Evolutionary conservation across 1,284 basidiomycete species (phyloP).

Genomic region (Somion occarium): DNA sequence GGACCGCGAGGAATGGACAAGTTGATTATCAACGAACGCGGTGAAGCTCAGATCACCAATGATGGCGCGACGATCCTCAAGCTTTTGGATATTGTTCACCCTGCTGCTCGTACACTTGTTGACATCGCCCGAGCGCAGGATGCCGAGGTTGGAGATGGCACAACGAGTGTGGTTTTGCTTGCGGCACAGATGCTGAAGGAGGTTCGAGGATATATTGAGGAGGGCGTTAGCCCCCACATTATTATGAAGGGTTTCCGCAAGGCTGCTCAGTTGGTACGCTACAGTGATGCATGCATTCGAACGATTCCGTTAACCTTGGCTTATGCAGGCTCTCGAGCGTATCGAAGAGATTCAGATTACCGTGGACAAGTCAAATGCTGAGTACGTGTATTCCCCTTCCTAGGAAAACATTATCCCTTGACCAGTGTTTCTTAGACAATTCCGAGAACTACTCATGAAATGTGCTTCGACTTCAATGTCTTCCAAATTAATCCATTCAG

Average conservation of each 20-base stretch:
- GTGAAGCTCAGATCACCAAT: slow-evolving; percentile 96
- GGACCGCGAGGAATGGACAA: slow-evolving; percentile 99
- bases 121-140: slow-evolving; percentile 98
- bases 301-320: slow-evolving; percentile 2
- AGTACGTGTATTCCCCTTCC: slow-evolving; percentile 47
- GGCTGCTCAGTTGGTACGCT: slow-evolving; percentile 78
- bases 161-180: slow-evolving; percentile 91
- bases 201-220: slow-evolving; percentile 89
- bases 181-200: slow-evolving; percentile 96
- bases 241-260: slow-evolving; percentile 96
- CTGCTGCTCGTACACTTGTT: slow-evolving; percentile 92
- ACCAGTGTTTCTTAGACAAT: slow-evolving; percentile 51
- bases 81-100: slow-evolving; percentile 95
- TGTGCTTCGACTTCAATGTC: slow-evolving; percentile 99
- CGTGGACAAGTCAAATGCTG: slow-evolving; percentile 87
- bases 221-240: slow-evolving; percentile 95
- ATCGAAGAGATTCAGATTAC: slow-evolving; percentile 89
- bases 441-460: slow-evolving; percentile 92
- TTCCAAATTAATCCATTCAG: slow-evolving; percentile 97
- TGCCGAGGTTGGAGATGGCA: slow-evolving; percentile 98
- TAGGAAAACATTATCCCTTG: not conserved
- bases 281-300: slow-evolving; percentile 4
- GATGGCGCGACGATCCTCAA: slow-evolving; percentile 98
- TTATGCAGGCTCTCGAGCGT: slow-evolving; percentile 70
- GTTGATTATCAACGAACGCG: slow-evolving; percentile 87